Evolutionary conservation across 139 green algal species (phyloP), one percentile per base, ranked within the genome.

Genomic region (Micractinium sp.): DNA sequence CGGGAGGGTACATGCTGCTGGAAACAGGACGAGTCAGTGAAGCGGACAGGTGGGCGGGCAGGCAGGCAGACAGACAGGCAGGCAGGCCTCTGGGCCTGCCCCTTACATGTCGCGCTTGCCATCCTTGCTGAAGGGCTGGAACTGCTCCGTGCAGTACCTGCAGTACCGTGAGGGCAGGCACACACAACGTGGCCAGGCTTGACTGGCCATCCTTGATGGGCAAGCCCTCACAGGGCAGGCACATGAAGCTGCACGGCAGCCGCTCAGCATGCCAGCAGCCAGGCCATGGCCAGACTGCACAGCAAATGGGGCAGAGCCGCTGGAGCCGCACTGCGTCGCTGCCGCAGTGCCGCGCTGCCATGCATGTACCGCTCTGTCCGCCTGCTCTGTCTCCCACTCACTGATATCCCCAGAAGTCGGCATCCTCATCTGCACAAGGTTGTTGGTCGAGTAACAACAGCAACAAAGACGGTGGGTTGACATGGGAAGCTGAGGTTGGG

Each of bases 381-480:
- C 47, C 47, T 56, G 47, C 7, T 9, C 5, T 5, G 5, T 5
- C 47, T 9, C 47, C 47, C 47, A 16, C 78, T 67, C 41, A 66
- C 71, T 82, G 85, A n/a, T 73, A 88, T 35, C 85, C 90, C 95
- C 94, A 98, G 77, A 97, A 96, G 80, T 95, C 86, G 27, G 56
- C 92, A 61, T 95, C 94, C 84, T 97, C 94, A n/a, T 95, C 89
- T 35, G 89, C 69, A 35, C 0, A 35, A 1, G 36, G 4, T 73
- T 25, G 12, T 29, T n/a, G 15, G 27, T 2, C 3, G 39, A 20
- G 60, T 5, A 29, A 53, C n/a, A n/a, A 35, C 9, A 71, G 9
- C 9, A 56, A 9, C 5, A 56, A 16, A 2, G 78, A 23, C 20
- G 39, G 33, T 66, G 16, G 39, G 78, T 4, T 63, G 38, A 20